Evolutionary conservation across 2,329 filamentous ascomycete genomes (phyloP), one percentile per base, ranked within the genome.

Genomic region (Arthroderma uncinatum): DNA sequence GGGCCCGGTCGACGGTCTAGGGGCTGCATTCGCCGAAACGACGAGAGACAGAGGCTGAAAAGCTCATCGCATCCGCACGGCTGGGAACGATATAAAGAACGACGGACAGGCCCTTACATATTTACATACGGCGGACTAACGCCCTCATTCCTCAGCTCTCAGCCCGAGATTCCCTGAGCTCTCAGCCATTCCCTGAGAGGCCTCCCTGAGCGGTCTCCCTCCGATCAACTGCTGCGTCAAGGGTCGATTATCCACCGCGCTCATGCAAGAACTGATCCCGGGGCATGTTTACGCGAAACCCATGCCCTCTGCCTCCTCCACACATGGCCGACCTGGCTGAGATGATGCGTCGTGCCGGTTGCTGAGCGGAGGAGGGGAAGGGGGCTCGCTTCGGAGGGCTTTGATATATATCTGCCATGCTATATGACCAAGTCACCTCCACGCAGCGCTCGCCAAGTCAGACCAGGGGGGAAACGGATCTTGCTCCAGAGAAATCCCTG

Each of bases 371-470:
- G 28, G 7, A 30, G 4, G 28, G 7, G 28, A 7, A 30, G 7
- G 7, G 28, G n/a, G n/a, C n/a, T n/a, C n/a, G n/a, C n/a, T n/a
- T n/a, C n/a, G n/a, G n/a, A n/a, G n/a, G 7, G 3, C 28, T 30
- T 30, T 30, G 28, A 30, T 3, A 30, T 30, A 30, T 30, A 30
- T 30, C 28, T 30, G 28, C 28, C 28, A 30, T 30, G 28, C 28
- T 30, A 30, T 30, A 30, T 30, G 7, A 7, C 28, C n/a, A n/a
- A 30, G 28, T 30, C n/a, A n/a, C n/a, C n/a, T n/a, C n/a, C n/a
- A n/a, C n/a, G n/a, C n/a, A n/a, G n/a, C n/a, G n/a, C 47, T 25
- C 14, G 47, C 47, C 47, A 50, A 50, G 47, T 50, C 47, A 50
- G 47, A 50, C 47, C 47, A 50, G 47, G 47, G 47, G 47, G 47